phyloP scores from a whole-genome alignment of 352 stramenopile species.

The Phytophthora europaea region DNA sequence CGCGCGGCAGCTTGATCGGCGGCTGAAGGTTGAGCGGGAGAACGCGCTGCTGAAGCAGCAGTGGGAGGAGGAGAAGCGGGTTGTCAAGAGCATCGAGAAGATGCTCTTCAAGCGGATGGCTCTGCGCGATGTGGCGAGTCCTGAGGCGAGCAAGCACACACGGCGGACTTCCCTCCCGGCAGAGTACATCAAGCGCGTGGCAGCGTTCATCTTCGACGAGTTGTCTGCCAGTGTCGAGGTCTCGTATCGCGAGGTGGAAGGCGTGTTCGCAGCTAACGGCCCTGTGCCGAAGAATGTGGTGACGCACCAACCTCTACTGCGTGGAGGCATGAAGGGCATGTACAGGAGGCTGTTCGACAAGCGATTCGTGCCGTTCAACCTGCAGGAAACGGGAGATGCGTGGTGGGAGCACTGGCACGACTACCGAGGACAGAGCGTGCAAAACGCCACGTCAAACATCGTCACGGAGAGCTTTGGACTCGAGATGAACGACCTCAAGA shows the following conservation, averaged over 20 bases:
- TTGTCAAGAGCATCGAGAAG: constrained; percentile 45
- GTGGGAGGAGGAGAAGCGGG: constrained; percentile 37
- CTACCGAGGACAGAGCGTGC: constrained; percentile 30
- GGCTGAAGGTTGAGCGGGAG: constrained; percentile 33
- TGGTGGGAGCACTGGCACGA: constrained; percentile 49
- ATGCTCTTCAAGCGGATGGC: constrained; percentile 34
- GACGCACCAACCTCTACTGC: constrained; percentile 35
- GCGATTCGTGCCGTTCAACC: constrained; percentile 43
- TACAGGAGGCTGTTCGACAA: constrained; percentile 49
- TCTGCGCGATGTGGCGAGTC: background rate
- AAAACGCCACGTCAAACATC: constrained; percentile 45
- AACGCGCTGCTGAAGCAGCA: constrained; percentile 41
- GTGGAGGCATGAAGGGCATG: constrained; percentile 45
- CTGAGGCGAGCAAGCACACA: constrained; percentile 24
- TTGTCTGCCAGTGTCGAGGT: constrained; percentile 45
- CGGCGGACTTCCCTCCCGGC: constrained; percentile 14
- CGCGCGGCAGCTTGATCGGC: constrained; percentile 23
- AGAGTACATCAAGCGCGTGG: constrained; percentile 31
- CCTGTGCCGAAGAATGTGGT: constrained; percentile 28
- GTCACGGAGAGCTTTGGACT: constrained; percentile 64
- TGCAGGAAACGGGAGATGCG: constrained; percentile 40
- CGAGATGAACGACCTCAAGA: constrained; percentile 53
- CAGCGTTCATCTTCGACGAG: constrained; percentile 46
- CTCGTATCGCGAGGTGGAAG: constrained; percentile 50
- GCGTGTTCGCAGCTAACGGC: constrained; percentile 33